A percentile compares a stretch with the other conserved stretches of the same genome.
Evolutionary conservation across 225 moss, liverwort and hornwort species (phyloP).

Genomic region (Pseudoscleropodium purum): DNA sequence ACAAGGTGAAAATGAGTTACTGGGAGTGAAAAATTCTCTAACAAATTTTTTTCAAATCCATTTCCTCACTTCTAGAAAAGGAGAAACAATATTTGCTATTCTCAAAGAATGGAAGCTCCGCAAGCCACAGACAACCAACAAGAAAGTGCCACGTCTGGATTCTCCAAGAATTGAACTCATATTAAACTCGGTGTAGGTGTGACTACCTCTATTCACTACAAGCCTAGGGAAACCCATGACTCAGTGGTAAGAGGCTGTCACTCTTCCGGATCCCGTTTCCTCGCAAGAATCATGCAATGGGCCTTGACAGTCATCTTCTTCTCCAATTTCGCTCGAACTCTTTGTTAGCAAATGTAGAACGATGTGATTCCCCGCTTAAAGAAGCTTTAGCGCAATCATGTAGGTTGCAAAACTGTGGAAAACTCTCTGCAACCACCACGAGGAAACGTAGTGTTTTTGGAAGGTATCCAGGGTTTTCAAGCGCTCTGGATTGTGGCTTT

Average conservation of each 20-base stretch:
- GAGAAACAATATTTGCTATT: no score
- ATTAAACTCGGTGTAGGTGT: no score
- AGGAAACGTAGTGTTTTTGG: not conserved
- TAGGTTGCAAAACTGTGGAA: not conserved
- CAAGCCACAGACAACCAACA: no score
- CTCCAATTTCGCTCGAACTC: not conserved
- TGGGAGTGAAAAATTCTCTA: no score
- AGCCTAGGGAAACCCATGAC: no score
- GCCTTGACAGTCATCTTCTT: not conserved
- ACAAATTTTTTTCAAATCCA: no score
- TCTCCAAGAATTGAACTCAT: no score
- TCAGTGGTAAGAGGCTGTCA: not conserved
- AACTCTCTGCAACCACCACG: not conserved
- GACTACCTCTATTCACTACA: not conserved
- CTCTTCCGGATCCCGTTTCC: not conserved
- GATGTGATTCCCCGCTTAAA: not conserved
- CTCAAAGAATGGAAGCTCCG: no score
- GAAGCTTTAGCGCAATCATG: not conserved
- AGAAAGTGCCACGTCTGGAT: no score
- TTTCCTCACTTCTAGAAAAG: no score
- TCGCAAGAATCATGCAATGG: slow-evolving; percentile 8
- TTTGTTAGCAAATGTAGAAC: not conserved
- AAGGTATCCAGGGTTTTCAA: not conserved
- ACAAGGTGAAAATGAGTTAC: no score
- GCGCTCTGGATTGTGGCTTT: not conserved